phyloP scores from a whole-genome alignment of 495 filamentous ascomycete species.

The Hyaloscypha bicolor region DNA sequence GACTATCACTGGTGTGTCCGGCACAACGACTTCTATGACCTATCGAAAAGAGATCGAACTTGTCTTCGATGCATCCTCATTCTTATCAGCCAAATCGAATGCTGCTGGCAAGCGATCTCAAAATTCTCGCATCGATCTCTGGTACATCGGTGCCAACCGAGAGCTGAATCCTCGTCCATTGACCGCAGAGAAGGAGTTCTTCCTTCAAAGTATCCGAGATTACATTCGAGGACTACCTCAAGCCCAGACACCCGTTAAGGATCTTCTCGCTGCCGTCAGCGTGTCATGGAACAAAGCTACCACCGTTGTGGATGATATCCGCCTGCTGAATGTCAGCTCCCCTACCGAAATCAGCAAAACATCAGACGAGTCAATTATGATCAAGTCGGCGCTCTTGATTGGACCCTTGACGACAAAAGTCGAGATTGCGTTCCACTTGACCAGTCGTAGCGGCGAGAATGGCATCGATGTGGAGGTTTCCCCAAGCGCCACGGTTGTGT shows the following conservation, averaged over 20 bases:
- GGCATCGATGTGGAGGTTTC: slow-evolving; percentile 40
- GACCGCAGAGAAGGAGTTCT: slow-evolving; percentile 66
- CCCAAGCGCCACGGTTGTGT: slow-evolving; percentile 55
- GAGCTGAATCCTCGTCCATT: slow-evolving; percentile 48
- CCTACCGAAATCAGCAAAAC: slow-evolving; percentile 56
- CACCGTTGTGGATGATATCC: slow-evolving; percentile 53
- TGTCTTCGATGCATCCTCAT: slow-evolving; percentile 68
- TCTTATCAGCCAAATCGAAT: slow-evolving; percentile 40
- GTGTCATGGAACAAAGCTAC: slow-evolving; percentile 61
- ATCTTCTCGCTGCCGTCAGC: slow-evolving; percentile 56
- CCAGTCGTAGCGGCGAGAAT: slow-evolving; percentile 38
- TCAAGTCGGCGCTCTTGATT: slow-evolving; percentile 58
- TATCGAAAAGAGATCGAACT: slow-evolving; percentile 78
- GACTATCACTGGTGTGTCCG: slow-evolving; percentile 68
- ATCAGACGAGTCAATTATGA: slow-evolving; percentile 56
- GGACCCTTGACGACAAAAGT: slow-evolving; percentile 61
- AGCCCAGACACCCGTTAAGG: slow-evolving; percentile 49
- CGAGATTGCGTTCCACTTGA: slow-evolving; percentile 49
- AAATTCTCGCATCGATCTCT: slow-evolving; percentile 48
- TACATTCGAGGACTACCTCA: slow-evolving; percentile 57
- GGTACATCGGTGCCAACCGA: slow-evolving; percentile 55
- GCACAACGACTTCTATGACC: slow-evolving; percentile 70
- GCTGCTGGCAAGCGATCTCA: slow-evolving; percentile 17
- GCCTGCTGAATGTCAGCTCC: slow-evolving; percentile 52
- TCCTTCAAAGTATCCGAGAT: slow-evolving; percentile 64